Evolutionary conservation across 305 asterid genomes (phyloP), one percentile per base, ranked within the genome.

Genomic region (Fraxinus velutina): DNA sequence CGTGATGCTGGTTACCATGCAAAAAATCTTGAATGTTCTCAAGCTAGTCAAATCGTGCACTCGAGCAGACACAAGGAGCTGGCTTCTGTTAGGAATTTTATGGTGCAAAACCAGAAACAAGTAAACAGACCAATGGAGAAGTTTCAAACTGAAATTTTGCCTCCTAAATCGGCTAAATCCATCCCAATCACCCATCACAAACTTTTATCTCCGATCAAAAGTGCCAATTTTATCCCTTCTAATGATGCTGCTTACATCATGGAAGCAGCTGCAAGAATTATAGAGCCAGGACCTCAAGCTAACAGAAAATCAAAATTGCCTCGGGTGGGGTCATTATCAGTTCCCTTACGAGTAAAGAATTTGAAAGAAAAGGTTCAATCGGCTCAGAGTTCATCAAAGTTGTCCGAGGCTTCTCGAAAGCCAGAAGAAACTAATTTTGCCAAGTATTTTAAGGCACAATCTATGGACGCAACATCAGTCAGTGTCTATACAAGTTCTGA

Each of bases 261-360:
- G 94, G 98, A 90, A 88, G 93, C 92, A 73, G 97, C 97, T 57
- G 96, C 92, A 0, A 90, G 91, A 75, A 93, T 94, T 30, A 87
- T 91, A 32, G 93, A 88, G 19, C 88, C 90, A 0, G 88, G 89
- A 33, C 92, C 86, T 62, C 93, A 84, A 60, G 79, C 85, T 15
- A 73, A 79, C 78, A 79, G 75, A 33, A 91, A 84, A 82, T 79
- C 86, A 1, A 93, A 85, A 78, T 73, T 71, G 47, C 76, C 44
- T 30, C 44, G 62, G 12, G 85, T 79, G 32, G 87, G 89, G 2
- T 84, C 97, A 21, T 85, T 97, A 81, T 91, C 93, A 7, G 88
- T 33, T 83, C 97, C 93, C 55, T 83, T 90, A 13, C 91, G 78
- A 83, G 89, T 88, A 21, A 92, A 30, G 87, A 91, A 90, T 85